phyloP scores from a whole-genome alignment of 352 stramenopile species.

The Globisporangium cylindrosporum region DNA sequence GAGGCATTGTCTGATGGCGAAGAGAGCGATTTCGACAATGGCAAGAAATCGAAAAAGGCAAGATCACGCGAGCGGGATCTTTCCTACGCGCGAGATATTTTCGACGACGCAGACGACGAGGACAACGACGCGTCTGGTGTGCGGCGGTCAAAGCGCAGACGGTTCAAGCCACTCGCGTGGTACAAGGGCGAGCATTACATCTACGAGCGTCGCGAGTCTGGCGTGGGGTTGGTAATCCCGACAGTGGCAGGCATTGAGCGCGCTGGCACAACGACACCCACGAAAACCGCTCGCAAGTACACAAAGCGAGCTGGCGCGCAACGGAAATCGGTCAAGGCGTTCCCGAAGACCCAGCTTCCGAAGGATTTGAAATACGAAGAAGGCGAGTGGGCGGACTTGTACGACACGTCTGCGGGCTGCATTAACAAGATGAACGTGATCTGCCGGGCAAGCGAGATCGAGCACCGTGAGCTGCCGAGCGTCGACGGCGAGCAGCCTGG shows the following conservation, averaged over 20 bases:
- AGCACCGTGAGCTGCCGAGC: conserved; percentile 66
- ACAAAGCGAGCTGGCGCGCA: conserved; percentile 21
- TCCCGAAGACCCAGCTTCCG: conserved; percentile 46
- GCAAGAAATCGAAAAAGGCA: conserved; percentile 18
- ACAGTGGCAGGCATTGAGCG: conserved; percentile 75
- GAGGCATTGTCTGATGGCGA: conserved; percentile 33
- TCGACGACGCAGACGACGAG: conserved; percentile 40
- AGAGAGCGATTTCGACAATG: conserved; percentile 48
- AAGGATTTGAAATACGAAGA: conserved; percentile 50
- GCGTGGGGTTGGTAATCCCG: conserved; percentile 77
- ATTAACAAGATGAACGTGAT: conserved; percentile 84
- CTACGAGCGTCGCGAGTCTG: conserved; percentile 77
- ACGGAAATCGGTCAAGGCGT: conserved; percentile 32
- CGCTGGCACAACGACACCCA: conserved; percentile 51
- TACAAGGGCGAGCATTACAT: conserved; percentile 88
- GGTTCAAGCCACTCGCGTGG: conserved; percentile 85
- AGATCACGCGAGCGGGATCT: conserved; percentile 25
- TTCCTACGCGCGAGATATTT: conserved; percentile 46
- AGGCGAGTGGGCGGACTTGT: conserved; percentile 74
- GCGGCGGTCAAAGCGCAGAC: conserved; percentile 70
- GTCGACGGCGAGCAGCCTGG: conserved; percentile 47
- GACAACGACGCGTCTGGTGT: conserved; percentile 41
- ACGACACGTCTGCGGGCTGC: conserved; percentile 45
- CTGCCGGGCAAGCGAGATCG: conserved; percentile 67
- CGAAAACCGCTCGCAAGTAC: conserved; percentile 38